These are phyloP conservation scores for Albizia julibrissin DNA, from an alignment of 306 rosid genomes.

Conservation along the genomic window DNA sequence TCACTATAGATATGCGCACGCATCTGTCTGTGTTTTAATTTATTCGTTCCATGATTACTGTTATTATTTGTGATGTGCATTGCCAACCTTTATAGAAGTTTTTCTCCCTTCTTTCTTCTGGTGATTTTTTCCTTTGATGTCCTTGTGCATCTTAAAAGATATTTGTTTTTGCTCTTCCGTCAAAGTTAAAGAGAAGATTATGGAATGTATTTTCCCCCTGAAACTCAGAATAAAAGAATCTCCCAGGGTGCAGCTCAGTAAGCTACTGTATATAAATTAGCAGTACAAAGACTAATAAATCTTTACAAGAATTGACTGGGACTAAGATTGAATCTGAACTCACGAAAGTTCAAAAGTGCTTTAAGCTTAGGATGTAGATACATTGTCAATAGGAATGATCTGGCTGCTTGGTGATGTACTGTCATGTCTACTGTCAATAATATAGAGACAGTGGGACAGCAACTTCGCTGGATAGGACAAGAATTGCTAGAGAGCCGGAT, in stretches of 20 bases:
- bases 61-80: neutral
- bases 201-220: neutral
- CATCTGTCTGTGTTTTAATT: neutral
- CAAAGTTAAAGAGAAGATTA: neutral
- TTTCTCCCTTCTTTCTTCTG: slow-evolving; percentile 3
- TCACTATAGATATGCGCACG: neutral
- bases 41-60: neutral
- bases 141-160: neutral
- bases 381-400: neutral
- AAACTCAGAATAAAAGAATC: neutral
- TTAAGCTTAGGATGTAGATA: slow-evolving; percentile 2
- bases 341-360: neutral
- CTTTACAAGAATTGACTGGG: neutral
- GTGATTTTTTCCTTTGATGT: slow-evolving; percentile 6
- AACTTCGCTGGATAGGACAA: neutral
- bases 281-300: neutral
- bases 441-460: neutral
- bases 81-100: slow-evolving; percentile 11
- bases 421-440: neutral
- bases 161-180: neutral
- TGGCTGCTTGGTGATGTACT: neutral
- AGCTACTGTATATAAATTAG: neutral
- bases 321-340: slow-evolving; percentile 6
- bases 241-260: neutral
- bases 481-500: neutral